These are phyloP conservation scores for Irpex rosettiformis DNA, from an alignment of 1,284 basidiomycete species.

Conservation along the genomic window DNA sequence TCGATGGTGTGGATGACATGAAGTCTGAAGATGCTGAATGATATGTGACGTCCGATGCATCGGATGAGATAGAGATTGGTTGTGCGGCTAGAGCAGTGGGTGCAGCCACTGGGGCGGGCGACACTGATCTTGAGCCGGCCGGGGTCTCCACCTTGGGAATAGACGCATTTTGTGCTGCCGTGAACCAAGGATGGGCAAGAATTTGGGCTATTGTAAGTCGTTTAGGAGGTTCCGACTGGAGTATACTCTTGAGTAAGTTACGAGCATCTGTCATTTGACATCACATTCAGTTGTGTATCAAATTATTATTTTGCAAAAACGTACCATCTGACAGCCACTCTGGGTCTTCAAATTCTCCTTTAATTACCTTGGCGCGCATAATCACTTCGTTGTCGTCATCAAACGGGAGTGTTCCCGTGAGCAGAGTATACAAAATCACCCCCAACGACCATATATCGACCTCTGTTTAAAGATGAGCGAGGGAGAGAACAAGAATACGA, in stretches of 20 bases:
- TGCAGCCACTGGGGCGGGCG: conserved; percentile 20
- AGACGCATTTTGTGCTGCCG: conserved; percentile 22
- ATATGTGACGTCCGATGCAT: conserved; percentile 50
- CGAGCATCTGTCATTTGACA: conserved; percentile 62
- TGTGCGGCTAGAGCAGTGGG: conserved; percentile 28
- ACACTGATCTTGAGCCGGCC: conserved; percentile 26
- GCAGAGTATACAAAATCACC: conserved; percentile 90
- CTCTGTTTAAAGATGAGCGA: conserved; percentile 48
- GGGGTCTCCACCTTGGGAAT: conserved; percentile 27
- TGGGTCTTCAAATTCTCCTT: conserved; percentile 89
- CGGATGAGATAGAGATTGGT: conserved; percentile 40
- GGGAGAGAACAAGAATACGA: conserved; percentile 23
- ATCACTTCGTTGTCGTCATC: conserved; percentile 93
- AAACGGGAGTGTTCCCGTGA: conserved; percentile 94
- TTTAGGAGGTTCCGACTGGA: conserved; percentile 76
- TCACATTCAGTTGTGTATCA: conserved; percentile 12
- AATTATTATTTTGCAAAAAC: conserved; percentile 2
- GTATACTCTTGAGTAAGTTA: conserved; percentile 73
- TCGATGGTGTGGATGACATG: conserved; percentile 50
- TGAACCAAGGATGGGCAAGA: conserved; percentile 90
- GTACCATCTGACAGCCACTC: conserved; percentile 85
- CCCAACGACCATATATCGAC: conserved; percentile 98
- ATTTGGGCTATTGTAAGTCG: conserved; percentile 85
- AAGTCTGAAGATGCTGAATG: conserved; percentile 52
- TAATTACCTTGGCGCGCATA: conserved; percentile 87